Evolutionary conservation across 768 basidiomycete genomes (phyloP), one percentile per base, ranked within the genome.

Genomic region (Russula sp.): DNA sequence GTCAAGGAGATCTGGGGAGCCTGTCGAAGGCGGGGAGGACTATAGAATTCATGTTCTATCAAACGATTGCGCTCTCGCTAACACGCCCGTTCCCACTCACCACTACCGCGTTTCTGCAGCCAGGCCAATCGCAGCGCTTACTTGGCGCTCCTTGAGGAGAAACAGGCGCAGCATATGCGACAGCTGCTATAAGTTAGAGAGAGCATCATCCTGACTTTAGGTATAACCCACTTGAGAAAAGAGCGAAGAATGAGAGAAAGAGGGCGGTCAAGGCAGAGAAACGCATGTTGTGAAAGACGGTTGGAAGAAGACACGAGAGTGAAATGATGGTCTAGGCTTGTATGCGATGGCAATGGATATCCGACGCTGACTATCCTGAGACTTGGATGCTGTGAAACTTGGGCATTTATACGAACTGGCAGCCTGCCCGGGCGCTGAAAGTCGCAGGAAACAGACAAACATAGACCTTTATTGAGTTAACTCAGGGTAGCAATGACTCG

Each of bases 101-200:
- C 3, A 1, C 27, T 10, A 7, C 20, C 6, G 7, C 16, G 5
- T 16, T 31, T n/a, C 22, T 22, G 5, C 0, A 4, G 2, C 4
- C 27, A n/a, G n/a, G n/a, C n/a, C n/a, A 27, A 16, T 11, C 27
- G 6, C 14, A 7, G 49, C 62, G 42, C 20, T 53, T 31, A 4
- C 8, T 18, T 20, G 27, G 1, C 8, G 35, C 50, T 20, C 44
- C 35, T 20, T 44, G n/a, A 18, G 31, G 18, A 27, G 11, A 1
- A 55, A 55, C 37, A 9, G 47, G 57, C 45, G 52, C 47, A 16
- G 57, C 62, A 50, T 27, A 50, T 2, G 18, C 62, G 16, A 40
- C 6, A 6, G 22, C 62, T 58, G 9, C 6, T 32, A 57, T 31
- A n/a, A 7, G 18, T 57, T 18, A 52, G 50, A 45, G n/a, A 44